phyloP scores from a whole-genome alignment of 345 rosid genomes.

The Lumnitzera racemosa region DNA sequence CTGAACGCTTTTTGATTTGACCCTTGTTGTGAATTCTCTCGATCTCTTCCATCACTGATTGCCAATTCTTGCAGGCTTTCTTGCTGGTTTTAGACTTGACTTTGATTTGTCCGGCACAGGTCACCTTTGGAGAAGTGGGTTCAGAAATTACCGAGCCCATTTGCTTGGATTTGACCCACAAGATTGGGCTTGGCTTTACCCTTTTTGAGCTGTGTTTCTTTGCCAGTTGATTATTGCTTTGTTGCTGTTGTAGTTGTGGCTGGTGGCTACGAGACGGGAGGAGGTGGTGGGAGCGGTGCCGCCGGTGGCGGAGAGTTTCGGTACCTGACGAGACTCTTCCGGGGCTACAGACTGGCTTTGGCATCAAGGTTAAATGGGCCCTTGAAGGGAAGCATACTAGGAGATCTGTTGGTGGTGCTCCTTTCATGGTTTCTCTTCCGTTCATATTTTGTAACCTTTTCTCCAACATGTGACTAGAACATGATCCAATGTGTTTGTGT shows the following conservation, averaged over 20 bases:
- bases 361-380: slow-evolving; percentile 21
- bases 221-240: slow-evolving; percentile 3
- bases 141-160: slow-evolving; percentile 15
- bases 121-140: slow-evolving; percentile 29
- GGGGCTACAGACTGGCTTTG: slow-evolving; percentile 16
- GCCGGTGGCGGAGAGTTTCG: slow-evolving; percentile 7
- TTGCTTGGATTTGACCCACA: slow-evolving; percentile 17
- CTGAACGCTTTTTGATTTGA: slow-evolving; percentile 24
- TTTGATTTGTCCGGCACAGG: slow-evolving; percentile 28
- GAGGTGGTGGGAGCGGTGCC: too few species aligned
- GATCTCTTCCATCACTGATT: slow-evolving; percentile 68
- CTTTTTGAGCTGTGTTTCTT: slow-evolving; percentile 10
- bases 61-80: slow-evolving; percentile 28
- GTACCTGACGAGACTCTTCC: slow-evolving; percentile 6
- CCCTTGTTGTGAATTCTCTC: slow-evolving; percentile 47
- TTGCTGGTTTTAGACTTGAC: not conserved
- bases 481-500: too few species aligned
- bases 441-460: slow-evolving; percentile 8
- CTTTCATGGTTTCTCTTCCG: slow-evolving; percentile 16
- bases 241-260: slow-evolving; percentile 2
- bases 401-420: slow-evolving; percentile 23
- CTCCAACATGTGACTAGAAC: too few species aligned
- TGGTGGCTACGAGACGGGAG: not conserved
- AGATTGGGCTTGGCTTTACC: slow-evolving; percentile 13
- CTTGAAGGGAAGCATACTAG: slow-evolving; percentile 26